Evolutionary conservation across 352 stramenopile species (phyloP), one percentile per base, ranked within the genome.

Genomic region (Pythium angustatum): DNA sequence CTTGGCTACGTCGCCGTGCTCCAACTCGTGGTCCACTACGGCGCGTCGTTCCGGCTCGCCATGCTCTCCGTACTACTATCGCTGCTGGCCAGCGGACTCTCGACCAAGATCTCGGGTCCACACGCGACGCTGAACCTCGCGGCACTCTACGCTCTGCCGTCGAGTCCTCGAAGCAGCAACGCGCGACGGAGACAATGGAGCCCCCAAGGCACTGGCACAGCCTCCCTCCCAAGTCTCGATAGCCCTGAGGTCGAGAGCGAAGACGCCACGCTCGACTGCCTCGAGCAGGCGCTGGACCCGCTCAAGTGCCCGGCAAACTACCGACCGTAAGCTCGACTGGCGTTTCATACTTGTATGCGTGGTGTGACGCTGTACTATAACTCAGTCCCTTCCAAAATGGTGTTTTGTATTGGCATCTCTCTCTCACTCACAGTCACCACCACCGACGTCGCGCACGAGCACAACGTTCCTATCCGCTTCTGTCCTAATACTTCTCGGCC

Each of bases 401-500:
- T 43, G 36, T 19, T 43, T 43, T 43, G 11, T 43, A 5, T 43
- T 43, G 4, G 6, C 36, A 43, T 43, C 36, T 17, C 11, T 43
- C 11, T 17, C 14, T 17, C 36, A 43, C 36, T 43, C n/a, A n/a
- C n/a, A n/a, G n/a, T n/a, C n/a, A n/a, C n/a, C n/a, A n/a, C n/a
- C n/a, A n/a, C n/a, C n/a, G n/a, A n/a, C n/a, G n/a, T n/a, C n/a
- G n/a, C n/a, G n/a, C n/a, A 17, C 36, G 7, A 17, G n/a, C 36
- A 19, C 36, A 17, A 43, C n/a, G 5, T 17, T n/a, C n/a, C 36
- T 43, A 43, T 9, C 11, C 36, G 36, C 36, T 49, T 26, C 22
- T 43, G 6, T 31, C 22, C 30, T 87, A 96, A 69, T 96, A 98
- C 47, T 80, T 85, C 64, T 98, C 94, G 10, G 83, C 80, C 85